These are phyloP conservation scores for Tarenaya hassleriana DNA, from an alignment of 345 rosid genomes.

Conservation along the genomic window DNA sequence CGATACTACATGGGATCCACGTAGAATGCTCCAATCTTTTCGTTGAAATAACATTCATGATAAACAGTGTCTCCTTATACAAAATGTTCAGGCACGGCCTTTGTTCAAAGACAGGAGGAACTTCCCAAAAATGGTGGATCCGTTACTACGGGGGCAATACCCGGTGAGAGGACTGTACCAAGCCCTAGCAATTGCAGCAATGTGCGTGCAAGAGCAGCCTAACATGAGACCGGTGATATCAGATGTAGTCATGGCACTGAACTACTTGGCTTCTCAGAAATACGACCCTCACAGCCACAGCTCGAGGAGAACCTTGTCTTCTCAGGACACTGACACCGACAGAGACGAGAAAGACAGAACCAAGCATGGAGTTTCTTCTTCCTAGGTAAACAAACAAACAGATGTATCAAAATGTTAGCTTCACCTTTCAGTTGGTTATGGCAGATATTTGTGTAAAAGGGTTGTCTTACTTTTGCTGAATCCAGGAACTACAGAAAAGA, in stretches of 20 bases:
- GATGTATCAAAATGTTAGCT: not conserved
- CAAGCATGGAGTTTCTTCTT: conserved; percentile 12
- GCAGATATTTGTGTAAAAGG: not conserved
- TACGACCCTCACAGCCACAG: conserved; percentile 26
- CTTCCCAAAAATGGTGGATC: conserved; percentile 65
- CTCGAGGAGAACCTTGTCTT: conserved; percentile 11
- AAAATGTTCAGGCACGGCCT: conserved; percentile 58
- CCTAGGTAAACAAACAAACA: conserved; percentile 10
- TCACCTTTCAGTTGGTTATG: too few species aligned
- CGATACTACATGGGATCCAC: not conserved
- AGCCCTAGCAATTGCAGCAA: conserved; percentile 80
- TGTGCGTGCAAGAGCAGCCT: conserved; percentile 88
- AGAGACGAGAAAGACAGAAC: conserved; percentile 3
- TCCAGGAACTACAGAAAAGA: not conserved
- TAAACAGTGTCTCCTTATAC: not conserved
- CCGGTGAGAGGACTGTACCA: conserved; percentile 67
- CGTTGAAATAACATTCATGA: too few species aligned
- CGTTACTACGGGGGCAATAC: conserved; percentile 53
- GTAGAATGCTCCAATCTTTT: not conserved
- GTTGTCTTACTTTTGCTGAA: too few species aligned
- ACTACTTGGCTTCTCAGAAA: conserved; percentile 57
- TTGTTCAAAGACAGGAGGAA: conserved; percentile 66
- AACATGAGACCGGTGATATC: conserved; percentile 58
- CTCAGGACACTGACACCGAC: conserved; percentile 1
- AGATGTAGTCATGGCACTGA: conserved; percentile 73